Evolutionary conservation across 495 filamentous ascomycete species (phyloP).

Genomic region (Sphaerosporella brunnea): DNA sequence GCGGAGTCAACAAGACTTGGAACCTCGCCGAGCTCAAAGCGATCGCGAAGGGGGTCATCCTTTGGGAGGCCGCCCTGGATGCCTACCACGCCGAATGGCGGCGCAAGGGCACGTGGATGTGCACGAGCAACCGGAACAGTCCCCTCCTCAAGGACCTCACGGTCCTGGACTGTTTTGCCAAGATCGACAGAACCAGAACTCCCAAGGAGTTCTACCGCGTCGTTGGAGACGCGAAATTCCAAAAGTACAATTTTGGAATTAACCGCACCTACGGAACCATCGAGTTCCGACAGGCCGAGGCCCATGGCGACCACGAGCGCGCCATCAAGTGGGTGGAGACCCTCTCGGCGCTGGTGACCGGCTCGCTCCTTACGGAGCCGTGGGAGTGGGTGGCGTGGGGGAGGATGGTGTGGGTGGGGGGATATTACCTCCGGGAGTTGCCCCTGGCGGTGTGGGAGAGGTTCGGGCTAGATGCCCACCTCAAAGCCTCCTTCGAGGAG

Average conservation of each 20-base stretch:
- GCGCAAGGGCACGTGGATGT: constrained; percentile 16
- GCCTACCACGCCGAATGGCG: constrained; percentile 13
- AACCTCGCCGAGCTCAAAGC: constrained; percentile 10
- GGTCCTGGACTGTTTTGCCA: constrained; percentile 4
- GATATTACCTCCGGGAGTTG: too few species aligned
- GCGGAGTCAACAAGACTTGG: constrained; percentile 13
- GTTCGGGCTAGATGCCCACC: too few species aligned
- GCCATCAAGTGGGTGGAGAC: constrained; percentile 14
- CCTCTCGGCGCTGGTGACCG: not conserved
- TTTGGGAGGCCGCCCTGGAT: constrained; percentile 20
- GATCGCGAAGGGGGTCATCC: constrained; percentile 19
- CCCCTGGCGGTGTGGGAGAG: too few species aligned
- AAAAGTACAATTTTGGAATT: constrained; percentile 21
- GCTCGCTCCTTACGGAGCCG: not conserved
- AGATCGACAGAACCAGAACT: constrained; percentile 7
- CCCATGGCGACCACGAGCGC: constrained; percentile 4
- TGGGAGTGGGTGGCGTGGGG: not conserved
- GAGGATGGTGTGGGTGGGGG: too few species aligned
- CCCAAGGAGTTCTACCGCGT: constrained; percentile 11
- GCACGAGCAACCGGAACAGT: constrained; percentile 14
- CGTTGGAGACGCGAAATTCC: constrained; percentile 18
- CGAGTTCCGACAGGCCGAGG: constrained; percentile 22
- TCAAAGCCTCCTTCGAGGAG: too few species aligned
- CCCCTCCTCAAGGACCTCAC: constrained; percentile 5
- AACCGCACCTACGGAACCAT: constrained; percentile 17